A percentile compares a stretch with the other conserved stretches of the same genome.
Evolutionary conservation across 2,329 filamentous ascomycete genomes (phyloP).

Genomic region (Pseudopyricularia javanii): DNA sequence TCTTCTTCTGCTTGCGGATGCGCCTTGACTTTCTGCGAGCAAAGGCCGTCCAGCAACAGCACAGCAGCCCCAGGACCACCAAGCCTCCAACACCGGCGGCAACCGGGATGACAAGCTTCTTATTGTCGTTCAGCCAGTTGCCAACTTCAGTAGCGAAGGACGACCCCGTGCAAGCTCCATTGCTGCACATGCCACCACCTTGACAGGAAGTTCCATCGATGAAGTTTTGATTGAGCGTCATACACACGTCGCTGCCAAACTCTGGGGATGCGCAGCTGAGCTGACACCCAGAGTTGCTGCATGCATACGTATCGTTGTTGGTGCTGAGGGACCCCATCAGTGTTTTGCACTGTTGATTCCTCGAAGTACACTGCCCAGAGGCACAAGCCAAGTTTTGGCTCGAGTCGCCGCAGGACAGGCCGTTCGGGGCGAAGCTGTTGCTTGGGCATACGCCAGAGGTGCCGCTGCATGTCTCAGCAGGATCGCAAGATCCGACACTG

Average conservation of each 20-base stretch:
- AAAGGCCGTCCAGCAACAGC: conserved; percentile 51
- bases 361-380: conserved; percentile 86
- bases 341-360: conserved; percentile 77
- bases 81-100: conserved; percentile 59
- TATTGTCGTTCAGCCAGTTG: conserved; percentile 67
- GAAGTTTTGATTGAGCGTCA: conserved; percentile 68
- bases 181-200: conserved; percentile 66
- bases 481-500: conserved; percentile 73
- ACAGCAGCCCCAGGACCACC: conserved; percentile 53
- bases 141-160: conserved; percentile 58
- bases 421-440: conserved; percentile 60
- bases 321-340: conserved; percentile 65
- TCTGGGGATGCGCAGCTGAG: conserved; percentile 64
- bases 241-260: conserved; percentile 54
- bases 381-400: conserved; percentile 63
- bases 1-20: neutral
- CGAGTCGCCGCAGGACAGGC: conserved; percentile 52
- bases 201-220: conserved; percentile 81
- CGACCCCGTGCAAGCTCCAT: conserved; percentile 65
- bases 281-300: conserved; percentile 59
- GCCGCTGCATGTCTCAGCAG: conserved; percentile 72
- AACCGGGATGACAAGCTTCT: conserved; percentile 72
- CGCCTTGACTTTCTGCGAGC: conserved; percentile 18
- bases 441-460: conserved; percentile 58
- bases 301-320: conserved; percentile 70